A percentile compares a stretch with the other conserved stretches of the same genome.
phyloP scores from a whole-genome alignment of 2,329 filamentous ascomycete species.

The Exophiala oligosperma region DNA sequence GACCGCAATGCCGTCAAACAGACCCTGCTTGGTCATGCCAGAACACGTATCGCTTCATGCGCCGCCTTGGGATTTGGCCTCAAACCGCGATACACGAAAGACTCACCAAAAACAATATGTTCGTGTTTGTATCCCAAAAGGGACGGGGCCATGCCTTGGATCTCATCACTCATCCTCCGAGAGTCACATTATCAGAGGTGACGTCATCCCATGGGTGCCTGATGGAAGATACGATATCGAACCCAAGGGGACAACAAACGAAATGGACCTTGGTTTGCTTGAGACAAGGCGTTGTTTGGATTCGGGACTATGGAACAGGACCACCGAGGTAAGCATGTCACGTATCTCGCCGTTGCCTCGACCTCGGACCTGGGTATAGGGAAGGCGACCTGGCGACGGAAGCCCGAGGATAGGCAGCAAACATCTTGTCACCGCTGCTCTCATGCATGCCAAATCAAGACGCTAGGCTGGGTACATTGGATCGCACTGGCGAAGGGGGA shows the following conservation, averaged over 20 bases:
- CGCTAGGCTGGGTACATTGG: not conserved
- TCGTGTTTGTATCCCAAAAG: too few relatives aligned
- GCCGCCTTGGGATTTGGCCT: too few relatives aligned
- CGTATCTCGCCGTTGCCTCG: not conserved
- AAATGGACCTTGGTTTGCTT: not conserved
- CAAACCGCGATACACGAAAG: too few relatives aligned
- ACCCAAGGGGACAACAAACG: not conserved
- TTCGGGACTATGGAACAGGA: not conserved
- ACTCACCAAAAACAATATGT: too few relatives aligned
- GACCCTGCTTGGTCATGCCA: too few relatives aligned
- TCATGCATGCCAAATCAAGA: not conserved
- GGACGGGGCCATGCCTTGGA: too few relatives aligned
- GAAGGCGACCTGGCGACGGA: not conserved
- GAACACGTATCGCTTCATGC: too few relatives aligned
- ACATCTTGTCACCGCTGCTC: not conserved
- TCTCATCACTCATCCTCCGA: too few relatives aligned
- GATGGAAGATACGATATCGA: not conserved
- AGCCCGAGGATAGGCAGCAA: not conserved
- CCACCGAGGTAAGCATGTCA: not conserved
- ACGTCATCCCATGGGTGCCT: not conserved
- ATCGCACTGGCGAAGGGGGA: not conserved
- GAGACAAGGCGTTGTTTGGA: not conserved
- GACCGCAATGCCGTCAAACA: too few relatives aligned
- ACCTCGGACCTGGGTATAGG: not conserved
- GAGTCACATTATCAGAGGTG: not conserved